A percentile compares a stretch with the other conserved stretches of the same genome.
phyloP scores from a whole-genome alignment of 2,329 filamentous ascomycete species.

The Microcyclospora tardicrescens region DNA sequence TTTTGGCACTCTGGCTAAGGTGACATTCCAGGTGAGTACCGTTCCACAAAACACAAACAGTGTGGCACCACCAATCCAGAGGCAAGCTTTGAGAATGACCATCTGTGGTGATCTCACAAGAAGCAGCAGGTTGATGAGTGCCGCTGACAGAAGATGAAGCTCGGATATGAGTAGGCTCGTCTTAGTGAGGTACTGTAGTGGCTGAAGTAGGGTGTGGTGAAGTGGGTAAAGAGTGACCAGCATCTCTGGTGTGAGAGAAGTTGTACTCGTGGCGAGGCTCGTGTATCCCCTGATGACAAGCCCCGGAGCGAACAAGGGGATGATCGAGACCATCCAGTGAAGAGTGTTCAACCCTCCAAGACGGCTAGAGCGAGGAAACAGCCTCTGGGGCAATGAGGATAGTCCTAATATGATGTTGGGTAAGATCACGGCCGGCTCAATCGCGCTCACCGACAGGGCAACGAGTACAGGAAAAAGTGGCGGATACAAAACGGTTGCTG shows the following conservation, averaged over 20 bases:
- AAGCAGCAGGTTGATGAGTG: constrained; percentile 68
- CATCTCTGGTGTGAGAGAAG: constrained; percentile 38
- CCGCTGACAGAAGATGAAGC: constrained; percentile 71
- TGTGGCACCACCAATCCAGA: constrained; percentile 54
- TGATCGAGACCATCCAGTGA: constrained; percentile 68
- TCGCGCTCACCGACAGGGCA: constrained; percentile 56
- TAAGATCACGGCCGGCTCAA: constrained; percentile 49
- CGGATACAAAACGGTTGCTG: constrained; percentile 82
- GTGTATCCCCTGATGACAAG: constrained; percentile 19
- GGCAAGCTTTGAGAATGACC: constrained; percentile 29
- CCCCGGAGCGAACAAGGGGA: constrained; percentile 49
- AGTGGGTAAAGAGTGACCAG: constrained; percentile 64
- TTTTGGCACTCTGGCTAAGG: constrained; percentile 73
- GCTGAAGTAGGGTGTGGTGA: constrained; percentile 61
- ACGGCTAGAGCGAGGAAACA: constrained; percentile 53
- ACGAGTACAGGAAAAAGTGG: constrained; percentile 62
- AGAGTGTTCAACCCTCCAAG: constrained; percentile 47
- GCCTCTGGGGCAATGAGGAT: constrained; percentile 57
- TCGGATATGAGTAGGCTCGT: constrained; percentile 81
- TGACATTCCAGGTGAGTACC: constrained; percentile 71
- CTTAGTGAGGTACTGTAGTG: constrained; percentile 69
- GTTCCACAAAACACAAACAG: constrained; percentile 60
- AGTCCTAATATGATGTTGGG: constrained; percentile 74
- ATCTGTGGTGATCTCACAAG: constrained; percentile 52
- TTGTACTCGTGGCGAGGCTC: background rate